Base-by-base conservation (phyloP, 1,284 basidiomycete genomes). In the Austroboletus niveus region DNA sequence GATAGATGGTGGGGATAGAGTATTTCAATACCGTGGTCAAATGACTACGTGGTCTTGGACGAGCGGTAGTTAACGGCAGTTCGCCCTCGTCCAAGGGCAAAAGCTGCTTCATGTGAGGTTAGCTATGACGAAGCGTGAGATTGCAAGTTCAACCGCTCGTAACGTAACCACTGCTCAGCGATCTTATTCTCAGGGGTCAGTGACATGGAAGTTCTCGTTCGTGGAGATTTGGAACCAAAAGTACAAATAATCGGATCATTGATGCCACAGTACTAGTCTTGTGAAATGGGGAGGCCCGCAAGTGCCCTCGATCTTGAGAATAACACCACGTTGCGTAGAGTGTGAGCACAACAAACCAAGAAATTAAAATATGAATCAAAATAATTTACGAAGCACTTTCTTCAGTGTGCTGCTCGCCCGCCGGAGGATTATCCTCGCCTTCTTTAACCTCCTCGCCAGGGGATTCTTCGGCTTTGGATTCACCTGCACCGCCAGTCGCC, bases 11-110 rank as follows among this genome's bases (percentile, higher is more conserved):
- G 15, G 56, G 65, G 29, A 65, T 38, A 1, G 54, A 36, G 17
- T 54, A 54, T 48, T 65, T 66, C 30, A 67, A 44, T 36, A 32
- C 52, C 10, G 53, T 50, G 40, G 51, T 31, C 7, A 57, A 55
- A 9, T 48, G 42, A 15, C 20, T 7, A 20, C 35, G 17, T 42
- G 49, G 49, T 48, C 46, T 12, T 8, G 36, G 52, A 54, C 14
- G 42, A 31, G 31, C 12, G 35, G 15, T 47, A 15, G 53, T 46
- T 3, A 58, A 42, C 31, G 61, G 63, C 10, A 68, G 49, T 31
- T 51, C 61, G 36, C 55, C 63, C 40, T 63, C 60, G 41, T 57
- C 53, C 41, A 45, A 11, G 36, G 52, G 49, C 45, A 52, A 53
- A 36, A 53, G 46, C 22, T 48, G 54, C 22, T 55, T 61, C 34